Base-by-base conservation (phyloP, 306 rosid genomes). In the Geum urbanum region DNA sequence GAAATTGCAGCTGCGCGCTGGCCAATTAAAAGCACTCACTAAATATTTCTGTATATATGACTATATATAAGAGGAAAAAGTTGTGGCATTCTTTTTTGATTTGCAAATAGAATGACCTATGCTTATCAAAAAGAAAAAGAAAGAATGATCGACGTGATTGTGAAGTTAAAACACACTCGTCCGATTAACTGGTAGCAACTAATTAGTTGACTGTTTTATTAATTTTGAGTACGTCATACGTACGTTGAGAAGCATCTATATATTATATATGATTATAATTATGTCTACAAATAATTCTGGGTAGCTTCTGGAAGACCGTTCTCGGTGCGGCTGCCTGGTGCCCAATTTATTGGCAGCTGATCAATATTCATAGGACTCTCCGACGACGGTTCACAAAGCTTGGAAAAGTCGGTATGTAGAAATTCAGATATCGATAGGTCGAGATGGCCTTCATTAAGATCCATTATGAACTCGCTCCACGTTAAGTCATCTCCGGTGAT, bases 401-500 rank as follows among this genome's bases (percentile, higher is more conserved):
- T 39, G 6, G 53, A 19, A 37, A 74, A 74, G 73, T 74, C 73
- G 1, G 72, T 22, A 35, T 67, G 78, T 27, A 74, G 68, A 74
- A 67, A 67, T 57, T 74, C 62, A 7, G 77, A 44, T n/a, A n/a
- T n/a, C n/a, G n/a, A n/a, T 45, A 74, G 19, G 24, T 53, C 39
- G 8, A 65, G 45, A 48, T 65, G 57, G 16, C 40, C 66, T 35
- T 53, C 58, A 14, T 67, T 58, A 8, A 56, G 61, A 47, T 57
- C 73, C 68, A 6, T 58, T n/a, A 67, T 16, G 52, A 74, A 74
- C 27, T 58, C 63, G 58, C 53, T 67, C 71, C 64, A 32, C 4
- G 20, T 27, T n/a, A 58, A n/a, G 8, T 58, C 43, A 1, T 32
- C 63, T 27, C 43, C 63, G 1, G 19, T 5, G 27, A 58, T 41